Base-by-base conservation (phyloP, 768 basidiomycete genomes). In the Russula compacta region DNA sequence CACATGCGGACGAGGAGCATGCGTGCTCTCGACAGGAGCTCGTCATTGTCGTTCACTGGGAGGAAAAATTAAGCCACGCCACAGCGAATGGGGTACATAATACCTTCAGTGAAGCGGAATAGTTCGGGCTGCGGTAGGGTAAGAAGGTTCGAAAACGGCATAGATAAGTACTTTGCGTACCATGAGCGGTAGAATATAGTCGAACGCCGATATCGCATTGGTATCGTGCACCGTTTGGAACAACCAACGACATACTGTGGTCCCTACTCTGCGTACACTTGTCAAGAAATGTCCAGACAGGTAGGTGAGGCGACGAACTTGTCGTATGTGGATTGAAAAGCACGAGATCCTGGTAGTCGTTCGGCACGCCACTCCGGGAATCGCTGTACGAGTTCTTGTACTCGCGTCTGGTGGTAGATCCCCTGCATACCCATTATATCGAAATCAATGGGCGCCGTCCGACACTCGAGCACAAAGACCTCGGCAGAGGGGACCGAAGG, bases 301-400 rank as follows among this genome's bases (percentile, higher is more conserved):
- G 19, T 49, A 15, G 19, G 43, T n/a, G 8, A 43, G 29, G 60
- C 50, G 2, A 70, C 77, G 42, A 69, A 85, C 81, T 85, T 81
- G 68, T 95, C 92, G 66, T 93, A 92, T n/a, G 81, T 85, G 0
- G 90, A 93, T 67, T 90, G 86, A 68, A 90, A 86, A 4, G 90
- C 90, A 38, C 86, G 82, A 29, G 83, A 81, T 4, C 91, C 90
- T 19, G 89, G 82, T 5, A 84, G 70, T 36, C 92, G 81, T 61
- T 87, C 80, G 42, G 78, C 76, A 36, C 88, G 79, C 91, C 89
- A 91, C 19, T 76, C 70, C 46, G 82, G 80, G 69, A 95, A 85
- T 24, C 76, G 78, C 21, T 78, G 72, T 2, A 87, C 83, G 5
- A 92, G 78, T 53, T 83, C 79, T 10, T 76, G 66, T 6, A 92